Evolutionary conservation across 257 asterid genomes (phyloP).

Genomic region (Ajuga chamaepitys): DNA sequence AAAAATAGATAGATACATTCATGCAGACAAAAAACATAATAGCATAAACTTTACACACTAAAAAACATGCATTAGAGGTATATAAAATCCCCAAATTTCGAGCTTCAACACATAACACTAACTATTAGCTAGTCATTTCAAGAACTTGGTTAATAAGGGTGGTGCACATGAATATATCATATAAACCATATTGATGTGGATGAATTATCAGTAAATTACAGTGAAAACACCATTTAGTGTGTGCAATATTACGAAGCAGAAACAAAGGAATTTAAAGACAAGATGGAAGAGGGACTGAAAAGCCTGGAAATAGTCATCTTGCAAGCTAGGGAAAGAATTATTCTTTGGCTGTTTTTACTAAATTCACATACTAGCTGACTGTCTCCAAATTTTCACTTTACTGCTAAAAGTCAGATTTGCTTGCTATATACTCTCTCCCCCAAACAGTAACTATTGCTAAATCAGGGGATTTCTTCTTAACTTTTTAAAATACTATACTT

Average conservation of each 20-base stretch:
- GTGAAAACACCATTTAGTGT: background rate
- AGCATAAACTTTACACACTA: too few relatives aligned
- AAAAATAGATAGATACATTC: background rate
- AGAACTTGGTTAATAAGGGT: background rate
- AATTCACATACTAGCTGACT: conserved; percentile 13
- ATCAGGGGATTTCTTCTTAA: too few relatives aligned
- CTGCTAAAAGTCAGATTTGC: conserved; percentile 14
- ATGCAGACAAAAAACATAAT: conserved; percentile 15
- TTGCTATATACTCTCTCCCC: conserved; percentile 13
- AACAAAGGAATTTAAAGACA: background rate
- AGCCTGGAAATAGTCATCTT: conserved; percentile 30
- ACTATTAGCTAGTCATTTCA: conserved; percentile 13
- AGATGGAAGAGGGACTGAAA: conserved; percentile 2
- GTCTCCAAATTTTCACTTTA: conserved; percentile 14
- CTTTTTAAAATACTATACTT: background rate
- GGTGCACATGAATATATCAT: conserved; percentile 1
- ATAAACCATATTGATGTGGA: background rate
- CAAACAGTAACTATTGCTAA: background rate
- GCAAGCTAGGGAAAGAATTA: conserved; percentile 61
- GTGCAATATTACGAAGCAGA: too few relatives aligned
- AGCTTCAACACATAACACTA: background rate
- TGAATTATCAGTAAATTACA: background rate
- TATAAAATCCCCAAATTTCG: background rate
- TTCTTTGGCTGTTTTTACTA: conserved; percentile 23
- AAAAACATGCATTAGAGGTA: background rate